Evolutionary conservation across 2,329 filamentous ascomycete species (phyloP).

Genomic region (Neopestalotiopsis rosae): DNA sequence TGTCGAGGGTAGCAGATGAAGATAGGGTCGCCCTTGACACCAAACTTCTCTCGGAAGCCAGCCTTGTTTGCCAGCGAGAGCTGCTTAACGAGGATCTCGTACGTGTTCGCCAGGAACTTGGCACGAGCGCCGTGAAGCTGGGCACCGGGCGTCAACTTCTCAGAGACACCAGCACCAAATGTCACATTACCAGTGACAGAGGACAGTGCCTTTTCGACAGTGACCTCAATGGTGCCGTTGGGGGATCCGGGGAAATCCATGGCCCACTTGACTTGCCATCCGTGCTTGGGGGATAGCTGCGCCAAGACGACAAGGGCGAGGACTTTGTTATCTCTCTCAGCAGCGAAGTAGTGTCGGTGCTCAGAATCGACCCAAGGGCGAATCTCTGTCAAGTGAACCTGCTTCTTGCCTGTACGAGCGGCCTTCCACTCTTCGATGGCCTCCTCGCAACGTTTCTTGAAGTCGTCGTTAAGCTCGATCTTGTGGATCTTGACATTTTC

Average conservation of each 20-base stretch:
- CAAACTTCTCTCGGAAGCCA: conserved; percentile 91
- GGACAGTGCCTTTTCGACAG: conserved; percentile 64
- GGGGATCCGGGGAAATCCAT: conserved; percentile 88
- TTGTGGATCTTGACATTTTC: conserved; percentile 84
- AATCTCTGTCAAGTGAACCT: conserved; percentile 90
- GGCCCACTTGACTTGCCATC: conserved; percentile 96
- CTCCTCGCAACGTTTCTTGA: conserved; percentile 72
- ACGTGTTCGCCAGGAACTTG: conserved; percentile 81
- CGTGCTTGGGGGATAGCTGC: conserved; percentile 79
- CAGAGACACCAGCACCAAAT: conserved; percentile 83
- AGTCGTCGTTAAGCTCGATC: conserved; percentile 70
- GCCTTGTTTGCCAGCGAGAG: conserved; percentile 83
- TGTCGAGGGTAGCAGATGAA: conserved; percentile 91
- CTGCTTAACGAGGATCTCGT: conserved; percentile 77
- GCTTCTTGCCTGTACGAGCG: conserved; percentile 77
- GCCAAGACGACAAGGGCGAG: conserved; percentile 81
- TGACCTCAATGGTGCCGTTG: conserved; percentile 84
- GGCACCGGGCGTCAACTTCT: conserved; percentile 76
- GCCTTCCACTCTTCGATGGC: conserved; percentile 81
- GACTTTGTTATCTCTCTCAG: conserved; percentile 73
- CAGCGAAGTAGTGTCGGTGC: conserved; percentile 87
- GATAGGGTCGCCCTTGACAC: conserved; percentile 80
- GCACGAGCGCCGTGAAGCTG: conserved; percentile 82
- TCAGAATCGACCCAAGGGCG: conserved; percentile 84
- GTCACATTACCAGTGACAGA: conserved; percentile 69